Conservation (phyloP, 768 basidiomycete species). For the Coprinellus aureogranulatus region DNA sequence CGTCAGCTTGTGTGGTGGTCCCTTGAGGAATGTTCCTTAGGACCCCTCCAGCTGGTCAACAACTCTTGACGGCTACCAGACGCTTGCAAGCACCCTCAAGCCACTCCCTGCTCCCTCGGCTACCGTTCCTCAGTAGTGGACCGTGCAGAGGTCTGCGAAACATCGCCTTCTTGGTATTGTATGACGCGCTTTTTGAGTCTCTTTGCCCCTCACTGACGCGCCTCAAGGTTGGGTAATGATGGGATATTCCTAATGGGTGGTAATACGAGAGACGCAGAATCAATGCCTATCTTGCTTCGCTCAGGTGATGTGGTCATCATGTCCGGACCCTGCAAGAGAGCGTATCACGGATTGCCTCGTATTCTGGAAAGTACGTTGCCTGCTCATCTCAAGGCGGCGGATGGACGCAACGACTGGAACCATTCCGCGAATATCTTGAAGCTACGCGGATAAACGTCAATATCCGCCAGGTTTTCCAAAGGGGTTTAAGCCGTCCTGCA, state of each 20-base stretch:
- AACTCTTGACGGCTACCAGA: constrained; percentile 58
- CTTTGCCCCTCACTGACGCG: not conserved
- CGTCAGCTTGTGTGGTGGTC: constrained; percentile 69
- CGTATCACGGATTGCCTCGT: constrained; percentile 93
- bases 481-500: constrained; percentile 48
- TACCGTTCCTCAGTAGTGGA: constrained; percentile 66
- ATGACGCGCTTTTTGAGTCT: constrained; percentile 23
- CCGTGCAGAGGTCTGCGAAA: constrained; percentile 89
- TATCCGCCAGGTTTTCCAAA: constrained; percentile 86
- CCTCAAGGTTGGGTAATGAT: constrained; percentile 76
- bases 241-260: constrained; percentile 90
- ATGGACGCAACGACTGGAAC: constrained; percentile 50
- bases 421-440: constrained; percentile 62
- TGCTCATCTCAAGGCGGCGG: constrained; percentile 40
- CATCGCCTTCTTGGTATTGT: constrained; percentile 94
- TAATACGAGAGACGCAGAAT: constrained; percentile 69
- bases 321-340: constrained; percentile 86
- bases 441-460: constrained; percentile 86
- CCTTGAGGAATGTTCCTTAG: constrained; percentile 44
- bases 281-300: constrained; percentile 79
- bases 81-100: constrained; percentile 56
- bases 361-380: constrained; percentile 83
- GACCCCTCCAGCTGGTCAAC: constrained; percentile 66
- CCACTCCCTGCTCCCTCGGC: constrained; percentile 64
- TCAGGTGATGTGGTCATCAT: constrained; percentile 93